A percentile compares a stretch with the other conserved stretches of the same genome.
Conservation (phyloP, 495 filamentous ascomycete species). For the Daldinia bambusicola region DNA sequence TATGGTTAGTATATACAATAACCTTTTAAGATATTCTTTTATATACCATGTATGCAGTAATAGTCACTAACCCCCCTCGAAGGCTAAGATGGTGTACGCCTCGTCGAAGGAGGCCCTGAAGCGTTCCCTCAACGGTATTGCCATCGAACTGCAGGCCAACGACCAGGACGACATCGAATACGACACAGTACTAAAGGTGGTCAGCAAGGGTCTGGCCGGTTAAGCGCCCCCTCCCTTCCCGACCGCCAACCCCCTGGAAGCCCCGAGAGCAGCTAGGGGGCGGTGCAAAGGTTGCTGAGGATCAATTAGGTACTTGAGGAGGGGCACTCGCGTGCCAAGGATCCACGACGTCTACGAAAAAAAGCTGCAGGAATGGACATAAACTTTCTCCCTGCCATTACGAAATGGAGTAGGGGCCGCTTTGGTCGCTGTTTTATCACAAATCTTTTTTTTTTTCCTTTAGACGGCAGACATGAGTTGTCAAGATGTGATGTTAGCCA, state of each 20-base stretch:
- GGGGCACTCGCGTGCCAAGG: conserved; percentile 40
- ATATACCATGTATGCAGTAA: neutral
- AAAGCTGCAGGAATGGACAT: conserved; percentile 41
- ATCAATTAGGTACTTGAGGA: conserved; percentile 32
- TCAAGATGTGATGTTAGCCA: conserved; percentile 47
- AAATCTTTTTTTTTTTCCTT: conserved; percentile 18
- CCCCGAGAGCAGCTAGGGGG: conserved; percentile 25
- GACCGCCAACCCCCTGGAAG: neutral
- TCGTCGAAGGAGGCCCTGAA: conserved; percentile 94
- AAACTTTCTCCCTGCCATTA: conserved; percentile 28
- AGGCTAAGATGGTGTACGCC: conserved; percentile 97
- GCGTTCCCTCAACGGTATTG: conserved; percentile 82
- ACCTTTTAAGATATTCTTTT: neutral
- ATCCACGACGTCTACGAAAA: conserved; percentile 45
- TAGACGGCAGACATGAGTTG: conserved; percentile 44
- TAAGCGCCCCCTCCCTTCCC: conserved; percentile 31
- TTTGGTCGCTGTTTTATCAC: conserved; percentile 42
- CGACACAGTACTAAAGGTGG: conserved; percentile 77
- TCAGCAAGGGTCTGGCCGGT: conserved; percentile 75
- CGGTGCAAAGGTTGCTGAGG: conserved; percentile 18
- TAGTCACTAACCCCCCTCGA: conserved; percentile 30
- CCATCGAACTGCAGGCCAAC: conserved; percentile 90
- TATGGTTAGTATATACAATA: conserved; percentile 68
- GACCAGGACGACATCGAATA: conserved; percentile 90
- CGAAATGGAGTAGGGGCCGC: conserved; percentile 35